Evolutionary conservation across 208 protist genomes (phyloP), one percentile per base, ranked within the genome.

Genomic region (Trypanosoma lewisi): DNA sequence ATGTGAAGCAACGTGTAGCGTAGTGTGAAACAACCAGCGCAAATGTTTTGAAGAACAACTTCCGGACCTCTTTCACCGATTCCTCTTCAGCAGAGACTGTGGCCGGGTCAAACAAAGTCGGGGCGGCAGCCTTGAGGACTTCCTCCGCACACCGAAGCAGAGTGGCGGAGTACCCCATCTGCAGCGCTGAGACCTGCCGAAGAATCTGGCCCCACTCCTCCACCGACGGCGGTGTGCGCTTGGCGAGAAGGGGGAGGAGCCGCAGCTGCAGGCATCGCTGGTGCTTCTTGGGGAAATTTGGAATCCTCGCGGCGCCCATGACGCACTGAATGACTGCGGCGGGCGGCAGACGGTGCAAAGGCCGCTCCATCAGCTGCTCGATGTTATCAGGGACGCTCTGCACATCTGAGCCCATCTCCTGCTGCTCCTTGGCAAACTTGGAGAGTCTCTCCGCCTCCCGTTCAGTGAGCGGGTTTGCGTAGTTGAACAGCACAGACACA

Each of bases 261-360:
- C 80, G 68, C 58, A 76, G 73, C 51, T 90, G 83, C 48, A 96
- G 69, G 11, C 58, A 66, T 25, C 83, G 77, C 59, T 94, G 85
- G n/a, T 77, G 69, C 45, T 31, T 53, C 11, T 53, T 37, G 19
- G 75, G 69, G 30, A 96, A 73, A 44, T 54, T 66, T 19, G 85
- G 82, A 17, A 86, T 67, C 52, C 74, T 78, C 9, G 85, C 74
- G 19, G 77, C 85, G 36, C 64, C 65, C 42, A 89, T 36, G 41
- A 93, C 77, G 58, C 83, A 91, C 73, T 90, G 82, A 30, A 85
- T 44, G n/a, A 90, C 77, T 16, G 86, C 57, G 14, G 91, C 70
- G 2, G 83, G 81, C 50, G 87, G 79, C 25, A 94, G 41, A n/a
- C 61, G 70, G 7, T 76, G 74, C 34, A 71, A 48, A 19, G 90